Conservation (phyloP, 2,329 filamentous ascomycete species). For the Coniella vitis region DNA sequence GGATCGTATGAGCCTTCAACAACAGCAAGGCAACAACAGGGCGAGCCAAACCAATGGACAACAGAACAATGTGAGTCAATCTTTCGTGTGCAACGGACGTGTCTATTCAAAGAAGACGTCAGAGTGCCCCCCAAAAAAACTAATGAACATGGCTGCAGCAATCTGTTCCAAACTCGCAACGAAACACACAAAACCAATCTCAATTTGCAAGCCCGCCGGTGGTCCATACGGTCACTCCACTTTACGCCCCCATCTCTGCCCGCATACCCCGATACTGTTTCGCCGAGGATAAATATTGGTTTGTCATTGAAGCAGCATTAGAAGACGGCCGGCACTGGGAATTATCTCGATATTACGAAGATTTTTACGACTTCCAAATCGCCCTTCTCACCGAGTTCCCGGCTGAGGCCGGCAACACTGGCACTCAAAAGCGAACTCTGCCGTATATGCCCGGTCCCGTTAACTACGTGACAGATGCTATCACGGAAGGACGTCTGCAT, state of each 20-base stretch:
- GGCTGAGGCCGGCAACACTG: slow-evolving; percentile 82
- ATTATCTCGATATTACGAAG: slow-evolving; percentile 89
- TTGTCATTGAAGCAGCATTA: slow-evolving; percentile 85
- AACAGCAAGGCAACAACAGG: slow-evolving; percentile 42
- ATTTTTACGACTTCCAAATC: slow-evolving; percentile 99
- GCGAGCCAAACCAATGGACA: slow-evolving; percentile 40
- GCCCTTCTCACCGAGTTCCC: slow-evolving; percentile 88
- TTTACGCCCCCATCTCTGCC: slow-evolving; percentile 72
- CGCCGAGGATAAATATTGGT: slow-evolving; percentile 98
- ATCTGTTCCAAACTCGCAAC: slow-evolving; percentile 26
- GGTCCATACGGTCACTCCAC: slow-evolving; percentile 40
- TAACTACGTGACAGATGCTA: slow-evolving; percentile 95
- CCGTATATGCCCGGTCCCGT: slow-evolving; percentile 98
- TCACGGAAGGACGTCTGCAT: slow-evolving; percentile 85
- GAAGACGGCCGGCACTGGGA: slow-evolving; percentile 92
- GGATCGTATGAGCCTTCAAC: slow-evolving; percentile 72
- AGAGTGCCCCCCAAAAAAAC: background rate
- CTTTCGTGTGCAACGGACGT: background rate
- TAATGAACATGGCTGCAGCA: slow-evolving; percentile 27
- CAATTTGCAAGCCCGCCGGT: slow-evolving; percentile 28
- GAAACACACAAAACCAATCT: slow-evolving; percentile 26
- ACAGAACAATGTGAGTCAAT: slow-evolving; percentile 39
- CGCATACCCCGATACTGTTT: slow-evolving; percentile 91
- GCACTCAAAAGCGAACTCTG: slow-evolving; percentile 69
- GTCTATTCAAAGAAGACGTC: background rate